Evolutionary conservation across 306 rosid genomes (phyloP), one percentile per base, ranked within the genome.

Genomic region (Dalbergia oliveri): DNA sequence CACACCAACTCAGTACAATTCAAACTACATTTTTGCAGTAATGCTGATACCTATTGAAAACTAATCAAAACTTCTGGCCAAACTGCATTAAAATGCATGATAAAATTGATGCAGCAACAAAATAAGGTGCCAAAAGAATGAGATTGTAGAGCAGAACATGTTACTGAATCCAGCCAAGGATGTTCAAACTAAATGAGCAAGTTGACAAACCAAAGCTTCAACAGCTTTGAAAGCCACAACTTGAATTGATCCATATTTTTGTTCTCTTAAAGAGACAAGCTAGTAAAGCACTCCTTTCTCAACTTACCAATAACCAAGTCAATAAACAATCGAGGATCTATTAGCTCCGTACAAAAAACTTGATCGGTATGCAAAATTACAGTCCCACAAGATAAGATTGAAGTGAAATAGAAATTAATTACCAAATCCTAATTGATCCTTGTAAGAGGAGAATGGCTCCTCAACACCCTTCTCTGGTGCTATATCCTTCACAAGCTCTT

Each of bases 401-500:
- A 75, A 57, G 64, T 4, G 76, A 76, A 62, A 1, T 58, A n/a
- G 53, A 80, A 47, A 72, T 26, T 26, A 26, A 26, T 73, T 79
- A 94, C 97, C 97, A 44, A 92, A 91, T 50, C 97, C 97, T 31
- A 94, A 75, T 67, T 91, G 97, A 84, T 92, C 98, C 84, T 92
- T 94, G 90, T 92, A 94, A 73, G 94, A 91, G 61, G 98, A 94
- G 85, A 94, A 94, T 15, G 97, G 97, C 72, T 94, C 97, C 3
- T 72, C 61, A n/a, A 21, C 59, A 34, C 80, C 87, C 70, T 88
- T 75, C 76, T 70, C 75, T 0, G 90, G 94, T 6, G 91, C 72
- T 69, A 94, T 87, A 76, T 94, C 93, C 84, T 92, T 92, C 71
- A 94, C 97, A 57, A 92, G 94, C 76, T 91, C 98, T 49, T 90